phyloP scores from a whole-genome alignment of 768 basidiomycete species.

The Kwoniella europaea region DNA sequence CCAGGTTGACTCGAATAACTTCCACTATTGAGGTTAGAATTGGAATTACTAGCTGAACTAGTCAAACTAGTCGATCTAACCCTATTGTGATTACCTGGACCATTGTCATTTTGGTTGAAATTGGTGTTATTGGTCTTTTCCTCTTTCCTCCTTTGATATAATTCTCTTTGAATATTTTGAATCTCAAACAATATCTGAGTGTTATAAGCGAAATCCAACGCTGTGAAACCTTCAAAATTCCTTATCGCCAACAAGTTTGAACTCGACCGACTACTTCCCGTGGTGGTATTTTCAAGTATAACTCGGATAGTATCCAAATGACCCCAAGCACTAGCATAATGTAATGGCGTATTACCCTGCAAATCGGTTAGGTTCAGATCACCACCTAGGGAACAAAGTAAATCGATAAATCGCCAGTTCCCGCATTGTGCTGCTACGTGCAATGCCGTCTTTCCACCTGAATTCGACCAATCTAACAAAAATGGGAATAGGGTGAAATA shows the following conservation, averaged over 20 bases:
- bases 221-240: slow-evolving; percentile 89
- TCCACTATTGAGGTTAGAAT: background rate
- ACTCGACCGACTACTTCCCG: slow-evolving; percentile 64
- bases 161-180: slow-evolving; percentile 35
- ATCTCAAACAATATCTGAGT: slow-evolving; percentile 31
- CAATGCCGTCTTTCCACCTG: slow-evolving; percentile 84
- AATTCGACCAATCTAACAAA: slow-evolving; percentile 90
- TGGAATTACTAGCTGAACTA: background rate
- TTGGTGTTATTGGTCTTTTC: slow-evolving; percentile 1
- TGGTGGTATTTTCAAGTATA: slow-evolving; percentile 70
- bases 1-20: slow-evolving; percentile 15
- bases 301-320: slow-evolving; percentile 71
- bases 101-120: background rate
- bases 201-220: slow-evolving; percentile 92
- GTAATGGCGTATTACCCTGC: slow-evolving; percentile 87
- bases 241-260: slow-evolving; percentile 66
- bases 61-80: slow-evolving; percentile 9
- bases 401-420: slow-evolving; percentile 77
- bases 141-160: slow-evolving; percentile 32
- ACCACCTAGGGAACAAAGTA: slow-evolving; percentile 81
- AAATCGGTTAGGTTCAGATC: slow-evolving; percentile 89
- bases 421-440: slow-evolving; percentile 87
- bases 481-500: slow-evolving; percentile 86
- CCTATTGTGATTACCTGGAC: background rate
- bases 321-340: slow-evolving; percentile 65